Conservation (phyloP, 1,284 basidiomycete genomes). For the Stygiomarasmius scandens region DNA sequence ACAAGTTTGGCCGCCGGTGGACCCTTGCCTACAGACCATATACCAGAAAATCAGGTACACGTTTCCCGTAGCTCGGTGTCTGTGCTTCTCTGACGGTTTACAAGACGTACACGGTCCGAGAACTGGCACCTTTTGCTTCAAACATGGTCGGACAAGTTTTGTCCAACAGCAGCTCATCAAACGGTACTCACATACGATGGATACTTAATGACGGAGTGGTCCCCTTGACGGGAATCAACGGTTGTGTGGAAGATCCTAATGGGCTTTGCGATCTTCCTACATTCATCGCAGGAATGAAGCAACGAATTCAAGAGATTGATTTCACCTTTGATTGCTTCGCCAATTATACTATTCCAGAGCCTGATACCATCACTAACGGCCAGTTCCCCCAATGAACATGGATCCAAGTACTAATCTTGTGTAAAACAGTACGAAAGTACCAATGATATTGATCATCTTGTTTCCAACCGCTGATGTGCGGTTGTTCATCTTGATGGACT, state of each 20-base stretch:
- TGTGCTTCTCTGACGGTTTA: not conserved
- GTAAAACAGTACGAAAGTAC: no score
- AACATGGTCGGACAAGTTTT: slow-evolving; percentile 66
- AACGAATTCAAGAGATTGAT: slow-evolving; percentile 48
- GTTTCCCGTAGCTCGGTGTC: not conserved
- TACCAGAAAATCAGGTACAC: slow-evolving; percentile 53
- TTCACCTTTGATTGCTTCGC: slow-evolving; percentile 45
- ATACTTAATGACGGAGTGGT: slow-evolving; percentile 62
- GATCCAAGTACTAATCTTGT: no score
- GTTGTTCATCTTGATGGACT: no score
- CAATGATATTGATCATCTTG: no score
- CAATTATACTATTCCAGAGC: slow-evolving; percentile 44
- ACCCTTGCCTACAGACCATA: slow-evolving; percentile 58
- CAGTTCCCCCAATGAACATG: slow-evolving; percentile 26
- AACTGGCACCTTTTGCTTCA: slow-evolving; percentile 56
- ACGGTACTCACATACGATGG: slow-evolving; percentile 55
- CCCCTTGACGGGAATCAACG: slow-evolving; percentile 60
- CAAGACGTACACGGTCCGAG: slow-evolving; percentile 49
- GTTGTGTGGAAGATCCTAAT: slow-evolving; percentile 51
- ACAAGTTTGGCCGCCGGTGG: slow-evolving; percentile 58
- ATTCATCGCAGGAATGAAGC: slow-evolving; percentile 51
- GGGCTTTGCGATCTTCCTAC: slow-evolving; percentile 58
- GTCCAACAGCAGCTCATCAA: slow-evolving; percentile 39
- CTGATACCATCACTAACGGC: slow-evolving; percentile 43
- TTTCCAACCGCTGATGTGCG: no score